Base-by-base conservation (phyloP, 164 flowering plant genomes). In the Annona cherimola region DNA sequence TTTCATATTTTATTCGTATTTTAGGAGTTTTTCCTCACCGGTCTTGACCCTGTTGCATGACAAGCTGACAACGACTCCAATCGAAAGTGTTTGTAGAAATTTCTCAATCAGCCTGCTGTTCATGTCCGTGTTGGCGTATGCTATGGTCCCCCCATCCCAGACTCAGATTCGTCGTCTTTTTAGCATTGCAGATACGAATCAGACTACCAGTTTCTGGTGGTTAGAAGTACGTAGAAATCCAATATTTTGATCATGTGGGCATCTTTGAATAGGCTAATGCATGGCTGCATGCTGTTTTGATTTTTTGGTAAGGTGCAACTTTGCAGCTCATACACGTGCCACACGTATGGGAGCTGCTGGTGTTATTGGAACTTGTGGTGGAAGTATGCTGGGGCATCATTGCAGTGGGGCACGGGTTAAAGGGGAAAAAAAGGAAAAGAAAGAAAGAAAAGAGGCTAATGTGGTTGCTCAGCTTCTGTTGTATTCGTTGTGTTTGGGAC, bases 371-470 rank as follows among this genome's bases (percentile, higher is more conserved):
- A 50, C 18, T 50, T 50, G 57, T 50, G 57, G 57, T 50, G 57
- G 57, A 50, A 50, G 67, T 64, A 64, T 64, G 45, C 26, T 14
- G 67, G 41, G 41, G 67, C 67, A 64, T 64, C 67, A 64, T 64
- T 41, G 41, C 67, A 64, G 67, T 2, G 41, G 11, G 67, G 43
- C 67, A 64, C 45, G 67, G 18, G 44, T 7, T 64, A 64, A 64
- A 64, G 41, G 64, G 26, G 26, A 40, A 26, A 26, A 26, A 26
- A 26, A 1, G 35, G 1, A 26, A 26, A 26, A 26, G 35, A 26
- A 1, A 26, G 35, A 26, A 26, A 26, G 35, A 26, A 26, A 26
- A 16, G 14, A 5, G 57, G 57, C 14, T 50, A 19, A 40, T 42
- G 67, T 64, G 67, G 67, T 39, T 64, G 11, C 67, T 64, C 41